Percentiles rank a stretch among this genome's conserved stretches.
phyloP scores from a whole-genome alignment of 768 basidiomycete species.

The Pulveroboletus frians region DNA sequence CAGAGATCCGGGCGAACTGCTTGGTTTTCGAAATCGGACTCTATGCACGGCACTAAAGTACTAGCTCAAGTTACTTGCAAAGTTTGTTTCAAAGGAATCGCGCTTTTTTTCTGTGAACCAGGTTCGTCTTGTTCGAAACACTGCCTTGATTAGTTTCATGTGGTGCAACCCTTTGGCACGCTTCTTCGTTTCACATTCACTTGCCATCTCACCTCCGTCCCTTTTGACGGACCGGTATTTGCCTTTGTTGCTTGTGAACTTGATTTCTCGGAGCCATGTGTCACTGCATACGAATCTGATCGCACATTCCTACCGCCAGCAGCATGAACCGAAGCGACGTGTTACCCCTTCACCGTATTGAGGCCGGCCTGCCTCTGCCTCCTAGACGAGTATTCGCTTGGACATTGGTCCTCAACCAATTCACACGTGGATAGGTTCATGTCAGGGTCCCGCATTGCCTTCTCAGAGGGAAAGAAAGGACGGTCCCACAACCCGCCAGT shows the following conservation, averaged over 20 bases:
- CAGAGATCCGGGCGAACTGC: constrained; percentile 54
- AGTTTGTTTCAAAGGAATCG: constrained; percentile 33
- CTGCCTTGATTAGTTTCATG: constrained; percentile 4
- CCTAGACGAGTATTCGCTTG: constrained; percentile 59
- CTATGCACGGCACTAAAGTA: constrained; percentile 4
- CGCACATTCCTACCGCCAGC: constrained; percentile 35
- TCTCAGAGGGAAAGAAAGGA: constrained; percentile 21
- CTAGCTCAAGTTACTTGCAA: constrained; percentile 35
- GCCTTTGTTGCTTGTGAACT: constrained; percentile 36
- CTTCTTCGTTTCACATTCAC: constrained; percentile 46
- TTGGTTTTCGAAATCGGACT: not conserved
- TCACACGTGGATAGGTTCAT: constrained; percentile 30
- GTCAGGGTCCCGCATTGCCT: constrained; percentile 46
- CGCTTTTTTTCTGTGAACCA: constrained; percentile 19
- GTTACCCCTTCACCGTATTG: constrained; percentile 43
- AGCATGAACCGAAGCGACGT: constrained; percentile 13
- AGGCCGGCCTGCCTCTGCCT: constrained; percentile 53
- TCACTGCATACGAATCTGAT: constrained; percentile 37
- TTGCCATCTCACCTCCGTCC: constrained; percentile 46
- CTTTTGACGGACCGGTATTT: constrained; percentile 34
- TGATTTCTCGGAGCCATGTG: constrained; percentile 34
- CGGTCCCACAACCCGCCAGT: not conserved
- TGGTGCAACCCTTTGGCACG: constrained; percentile 45
- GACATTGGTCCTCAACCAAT: constrained; percentile 41
- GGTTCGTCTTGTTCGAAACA: constrained; percentile 9